phyloP scores from a whole-genome alignment of 176 grass and related monocot genomes.

The Oryza punctata region DNA sequence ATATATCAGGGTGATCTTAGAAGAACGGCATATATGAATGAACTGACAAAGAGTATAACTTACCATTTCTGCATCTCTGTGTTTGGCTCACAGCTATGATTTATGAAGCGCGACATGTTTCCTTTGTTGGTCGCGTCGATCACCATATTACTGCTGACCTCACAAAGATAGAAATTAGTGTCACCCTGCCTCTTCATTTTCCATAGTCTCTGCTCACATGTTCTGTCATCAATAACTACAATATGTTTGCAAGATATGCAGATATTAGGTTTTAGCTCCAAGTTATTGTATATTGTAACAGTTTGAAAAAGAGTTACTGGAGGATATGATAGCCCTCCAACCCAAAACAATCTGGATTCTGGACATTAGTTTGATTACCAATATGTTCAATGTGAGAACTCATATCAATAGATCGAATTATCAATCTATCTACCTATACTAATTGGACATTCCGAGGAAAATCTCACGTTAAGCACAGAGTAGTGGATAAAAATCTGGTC shows the following conservation, averaged over 20 bases:
- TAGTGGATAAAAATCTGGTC: not conserved
- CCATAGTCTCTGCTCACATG: constrained; percentile 95
- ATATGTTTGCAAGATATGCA: constrained; percentile 31
- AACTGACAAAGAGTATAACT: constrained; percentile 35
- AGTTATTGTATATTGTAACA: not conserved
- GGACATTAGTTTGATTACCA: constrained; percentile 28
- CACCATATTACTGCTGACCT: constrained; percentile 92
- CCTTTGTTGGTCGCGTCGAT: constrained; percentile 97
- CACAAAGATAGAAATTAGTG: constrained; percentile 94
- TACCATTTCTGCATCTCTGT: constrained; percentile 99
- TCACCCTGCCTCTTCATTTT: constrained; percentile 79
- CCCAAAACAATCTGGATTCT: constrained; percentile 13
- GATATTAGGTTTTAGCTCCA: constrained; percentile 32
- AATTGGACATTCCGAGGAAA: not conserved
- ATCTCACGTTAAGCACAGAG: not conserved
- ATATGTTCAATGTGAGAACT: constrained; percentile 3
- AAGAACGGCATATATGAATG: constrained; percentile 38
- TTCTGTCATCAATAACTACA: constrained; percentile 91
- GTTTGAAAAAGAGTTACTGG: not conserved
- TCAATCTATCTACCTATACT: not conserved
- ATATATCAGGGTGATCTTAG: constrained; percentile 20
- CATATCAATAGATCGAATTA: constrained; percentile 11
- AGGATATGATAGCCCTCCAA: not conserved
- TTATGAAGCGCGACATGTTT: constrained; percentile 96
- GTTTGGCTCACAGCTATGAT: constrained; percentile 98